Conservation (phyloP, 352 stramenopile genomes). For the Blastocystis sp. region DNA sequence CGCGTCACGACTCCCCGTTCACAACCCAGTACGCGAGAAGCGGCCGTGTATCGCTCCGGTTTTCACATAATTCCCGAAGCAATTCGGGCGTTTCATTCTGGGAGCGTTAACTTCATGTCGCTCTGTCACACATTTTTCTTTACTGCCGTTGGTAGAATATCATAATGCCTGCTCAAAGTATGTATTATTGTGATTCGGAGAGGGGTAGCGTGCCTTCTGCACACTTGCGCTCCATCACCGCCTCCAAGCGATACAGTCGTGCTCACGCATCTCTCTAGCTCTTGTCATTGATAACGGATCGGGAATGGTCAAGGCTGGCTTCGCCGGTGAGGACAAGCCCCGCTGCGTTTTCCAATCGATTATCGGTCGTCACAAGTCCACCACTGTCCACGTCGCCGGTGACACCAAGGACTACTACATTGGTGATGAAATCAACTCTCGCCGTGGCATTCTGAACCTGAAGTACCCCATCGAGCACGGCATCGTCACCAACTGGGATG, state of each 20-base stretch:
- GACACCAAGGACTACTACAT: constrained; percentile 84
- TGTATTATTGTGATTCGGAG: neutral
- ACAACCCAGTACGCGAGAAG: no score
- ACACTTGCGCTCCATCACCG: no score
- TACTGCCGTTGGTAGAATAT: neutral
- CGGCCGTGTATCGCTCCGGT: no score
- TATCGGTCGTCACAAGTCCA: constrained; percentile 91
- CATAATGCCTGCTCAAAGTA: neutral
- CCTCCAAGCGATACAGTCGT: no score
- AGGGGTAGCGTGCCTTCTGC: neutral
- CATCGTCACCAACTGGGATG: constrained; percentile 88
- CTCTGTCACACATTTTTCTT: neutral
- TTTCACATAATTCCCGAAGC: no score
- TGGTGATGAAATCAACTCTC: constrained; percentile 79
- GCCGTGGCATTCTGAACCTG: constrained; percentile 83
- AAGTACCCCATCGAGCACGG: constrained; percentile 89
- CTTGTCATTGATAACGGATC: constrained; percentile 96
- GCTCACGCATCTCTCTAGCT: constrained; percentile 77
- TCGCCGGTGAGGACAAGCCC: constrained; percentile 91
- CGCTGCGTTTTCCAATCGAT: constrained; percentile 88
- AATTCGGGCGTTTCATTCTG: neutral
- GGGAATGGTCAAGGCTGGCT: constrained; percentile 92
- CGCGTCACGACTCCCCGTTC: no score
- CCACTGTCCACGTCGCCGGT: constrained; percentile 90
- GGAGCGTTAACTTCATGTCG: neutral